These are phyloP conservation scores for Zasmidium angulare DNA, from an alignment of 2,329 filamentous ascomycete genomes.

Conservation along the genomic window DNA sequence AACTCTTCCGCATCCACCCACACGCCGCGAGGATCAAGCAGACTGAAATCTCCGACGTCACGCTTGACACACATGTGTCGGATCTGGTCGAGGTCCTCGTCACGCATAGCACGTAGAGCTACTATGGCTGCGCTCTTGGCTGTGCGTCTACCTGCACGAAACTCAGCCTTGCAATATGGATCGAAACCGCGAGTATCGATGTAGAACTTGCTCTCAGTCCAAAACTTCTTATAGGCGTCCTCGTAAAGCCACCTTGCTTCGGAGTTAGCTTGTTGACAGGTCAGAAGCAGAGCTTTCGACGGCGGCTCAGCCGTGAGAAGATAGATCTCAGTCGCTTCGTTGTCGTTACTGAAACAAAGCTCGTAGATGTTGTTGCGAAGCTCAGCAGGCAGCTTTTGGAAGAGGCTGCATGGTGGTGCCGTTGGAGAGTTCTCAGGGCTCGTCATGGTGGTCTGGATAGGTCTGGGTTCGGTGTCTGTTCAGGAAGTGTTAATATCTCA, in stretches of 20 bases:
- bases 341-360: constrained; percentile 2
- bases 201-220: not conserved
- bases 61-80: not conserved
- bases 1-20: not conserved
- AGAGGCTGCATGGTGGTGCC: not conserved
- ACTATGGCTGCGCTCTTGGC: not conserved
- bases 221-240: not conserved
- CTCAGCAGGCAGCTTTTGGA: constrained; percentile 8
- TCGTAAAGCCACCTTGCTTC: not conserved
- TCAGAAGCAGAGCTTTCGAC: not conserved
- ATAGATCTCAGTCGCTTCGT: not conserved
- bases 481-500: too few species aligned
- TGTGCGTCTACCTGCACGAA: not conserved
- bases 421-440: too few species aligned
- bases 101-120: not conserved
- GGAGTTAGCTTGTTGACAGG: not conserved
- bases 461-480: too few species aligned
- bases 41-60: not conserved
- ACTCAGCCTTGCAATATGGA: not conserved
- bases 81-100: not conserved
- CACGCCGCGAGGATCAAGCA: not conserved
- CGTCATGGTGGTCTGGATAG: too few species aligned
- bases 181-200: not conserved
- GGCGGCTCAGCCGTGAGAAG: not conserved
- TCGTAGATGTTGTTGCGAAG: constrained; percentile 11